A percentile compares a stretch with the other conserved stretches of the same genome.
These are phyloP conservation scores for Leccinum fallax DNA, from an alignment of 1,284 basidiomycete genomes.

Conservation along the genomic window DNA sequence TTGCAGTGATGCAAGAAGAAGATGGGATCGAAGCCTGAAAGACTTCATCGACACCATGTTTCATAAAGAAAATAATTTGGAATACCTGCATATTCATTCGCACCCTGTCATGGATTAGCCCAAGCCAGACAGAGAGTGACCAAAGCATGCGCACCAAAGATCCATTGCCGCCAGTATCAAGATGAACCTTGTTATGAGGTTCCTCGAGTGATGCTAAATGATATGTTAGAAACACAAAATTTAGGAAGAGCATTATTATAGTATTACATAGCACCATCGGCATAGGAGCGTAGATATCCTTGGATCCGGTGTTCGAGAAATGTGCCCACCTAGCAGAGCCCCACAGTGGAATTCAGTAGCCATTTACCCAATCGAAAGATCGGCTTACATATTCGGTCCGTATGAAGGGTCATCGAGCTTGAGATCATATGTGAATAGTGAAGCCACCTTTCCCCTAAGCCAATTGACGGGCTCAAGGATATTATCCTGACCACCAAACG, in stretches of 20 bases:
- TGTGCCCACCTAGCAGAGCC: slow-evolving; percentile 17
- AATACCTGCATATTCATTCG: slow-evolving; percentile 21
- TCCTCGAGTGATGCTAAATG: slow-evolving; percentile 19
- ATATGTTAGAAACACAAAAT: neutral
- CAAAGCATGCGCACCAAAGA: slow-evolving; percentile 10
- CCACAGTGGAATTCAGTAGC: neutral
- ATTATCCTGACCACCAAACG: too few species aligned
- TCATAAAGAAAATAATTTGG: neutral
- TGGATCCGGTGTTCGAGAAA: slow-evolving; percentile 9
- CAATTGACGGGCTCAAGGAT: slow-evolving; percentile 2
- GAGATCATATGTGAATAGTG: slow-evolving; percentile 15
- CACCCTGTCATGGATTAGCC: slow-evolving; percentile 2
- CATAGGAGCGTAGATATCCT: slow-evolving; percentile 9
- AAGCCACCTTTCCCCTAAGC: slow-evolving; percentile 18
- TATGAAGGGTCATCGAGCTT: slow-evolving; percentile 12
- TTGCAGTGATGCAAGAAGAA: slow-evolving; percentile 23
- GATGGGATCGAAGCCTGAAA: slow-evolving; percentile 18
- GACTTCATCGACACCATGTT: neutral
- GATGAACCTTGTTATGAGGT: slow-evolving; percentile 19
- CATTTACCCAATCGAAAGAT: too few species aligned
- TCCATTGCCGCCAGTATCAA: slow-evolving; percentile 18
- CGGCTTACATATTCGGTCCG: slow-evolving; percentile 19
- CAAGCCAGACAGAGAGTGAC: too few species aligned
- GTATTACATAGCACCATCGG: neutral
- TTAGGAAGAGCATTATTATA: too few species aligned